Conservation (phyloP, 176 grass and related monocot species). For the Olyra latifolia region DNA sequence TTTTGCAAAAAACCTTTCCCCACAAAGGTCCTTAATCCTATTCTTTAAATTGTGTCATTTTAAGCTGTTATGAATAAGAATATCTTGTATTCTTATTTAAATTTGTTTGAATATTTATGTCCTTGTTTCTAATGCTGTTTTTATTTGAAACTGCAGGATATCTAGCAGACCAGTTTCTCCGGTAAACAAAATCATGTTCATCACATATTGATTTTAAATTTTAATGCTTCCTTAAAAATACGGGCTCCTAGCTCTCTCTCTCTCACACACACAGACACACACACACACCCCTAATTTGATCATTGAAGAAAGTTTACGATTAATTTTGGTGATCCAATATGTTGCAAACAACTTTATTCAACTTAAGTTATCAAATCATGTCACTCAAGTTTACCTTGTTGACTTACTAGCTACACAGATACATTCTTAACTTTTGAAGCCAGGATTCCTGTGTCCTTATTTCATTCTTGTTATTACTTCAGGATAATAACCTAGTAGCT, state of each 20-base stretch:
- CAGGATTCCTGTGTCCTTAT: background rate
- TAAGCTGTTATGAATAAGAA: background rate
- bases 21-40: constrained; percentile 52
- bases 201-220: background rate
- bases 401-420: background rate
- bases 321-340: background rate
- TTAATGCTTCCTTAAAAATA: background rate
- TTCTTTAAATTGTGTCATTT: constrained; percentile 18
- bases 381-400: constrained; percentile 20
- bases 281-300: background rate
- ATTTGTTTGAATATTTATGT: background rate
- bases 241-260: background rate
- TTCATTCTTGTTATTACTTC: background rate
- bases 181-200: constrained; percentile 44
- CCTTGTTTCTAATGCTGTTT: constrained; percentile 18
- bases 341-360: background rate
- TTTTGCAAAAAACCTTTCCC: constrained; percentile 78
- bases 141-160: constrained; percentile 48
- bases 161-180: constrained; percentile 49
- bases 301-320: background rate
- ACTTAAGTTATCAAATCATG: constrained; percentile 3
- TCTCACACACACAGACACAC: background rate
- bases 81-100: constrained; percentile 18
- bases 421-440: constrained; percentile 8
- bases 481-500: background rate